Base-by-base conservation (phyloP, 192 early-diverging fungal species). In the Podila minutissima region DNA sequence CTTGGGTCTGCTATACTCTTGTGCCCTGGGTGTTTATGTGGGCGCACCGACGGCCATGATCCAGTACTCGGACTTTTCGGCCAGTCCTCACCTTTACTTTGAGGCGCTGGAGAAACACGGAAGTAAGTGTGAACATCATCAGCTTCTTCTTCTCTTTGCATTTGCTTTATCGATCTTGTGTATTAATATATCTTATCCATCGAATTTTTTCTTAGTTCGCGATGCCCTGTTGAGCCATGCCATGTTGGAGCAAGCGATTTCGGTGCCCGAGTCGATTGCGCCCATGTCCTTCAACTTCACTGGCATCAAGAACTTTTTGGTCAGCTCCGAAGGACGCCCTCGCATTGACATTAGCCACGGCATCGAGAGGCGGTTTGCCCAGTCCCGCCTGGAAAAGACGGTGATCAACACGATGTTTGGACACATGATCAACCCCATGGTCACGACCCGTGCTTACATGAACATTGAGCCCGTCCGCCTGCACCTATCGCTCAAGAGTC, bases 371-470 rank as follows among this genome's bases (percentile, higher is more conserved):
- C 86, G 85, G 64, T 94, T 95, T 75, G 70, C 83, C 1, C 84
- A 79, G 50, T 88, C 91, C 71, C 83, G 93, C 19, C 69, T 96
- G 50, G 92, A 91, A 59, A 88, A 91, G 38, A 84, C 88, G 8
- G 87, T 91, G 19, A 86, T 96, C 62, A 92, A 91, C 55, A 88
- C 90, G 15, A 84, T 92, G 49, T 96, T 95, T 78, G 91, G 93
- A 71, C 90, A 93, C 48, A 79, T 86, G 50, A 87, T 92, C 69
- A 96, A 96, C 70, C 91, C 94, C 4, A 91, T 94, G 83, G 83
- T 96, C 66, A 90, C 94, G 8, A 92, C 94, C 0, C 86, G 94
- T 11, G 93, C 91, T 1, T 95, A 96, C 74, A 93, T 94, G 88
- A 88, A 88, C 22, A 87, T 90, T 48, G 89, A 90, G 41, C 92